Conservation (phyloP, 495 filamentous ascomycete genomes). For the Aspergillus affinis region DNA sequence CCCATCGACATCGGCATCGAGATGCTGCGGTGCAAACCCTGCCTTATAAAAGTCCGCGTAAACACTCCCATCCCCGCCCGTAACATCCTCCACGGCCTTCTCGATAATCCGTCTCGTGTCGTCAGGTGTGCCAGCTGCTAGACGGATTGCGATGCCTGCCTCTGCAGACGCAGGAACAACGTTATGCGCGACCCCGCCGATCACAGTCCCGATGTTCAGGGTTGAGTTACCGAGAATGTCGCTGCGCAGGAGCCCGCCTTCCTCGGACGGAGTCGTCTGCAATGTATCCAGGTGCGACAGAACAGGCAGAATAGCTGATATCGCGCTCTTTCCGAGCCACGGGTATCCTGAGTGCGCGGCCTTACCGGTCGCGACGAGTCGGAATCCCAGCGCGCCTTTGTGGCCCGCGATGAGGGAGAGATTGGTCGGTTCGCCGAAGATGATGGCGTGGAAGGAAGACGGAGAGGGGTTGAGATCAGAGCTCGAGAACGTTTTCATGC, state of each 20-base stretch:
- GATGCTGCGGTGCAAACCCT: constrained; percentile 66
- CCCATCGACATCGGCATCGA: constrained; percentile 59
- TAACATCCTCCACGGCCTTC: background rate
- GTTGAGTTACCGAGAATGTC: background rate
- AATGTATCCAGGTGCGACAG: background rate
- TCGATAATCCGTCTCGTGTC: background rate
- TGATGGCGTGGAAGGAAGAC: background rate
- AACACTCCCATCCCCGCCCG: constrained; percentile 3
- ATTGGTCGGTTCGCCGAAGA: background rate
- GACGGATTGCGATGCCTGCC: background rate
- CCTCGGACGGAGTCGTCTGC: background rate
- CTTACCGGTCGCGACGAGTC: constrained; percentile 59
- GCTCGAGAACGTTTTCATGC: constrained; percentile 64
- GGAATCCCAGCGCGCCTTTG: constrained; percentile 54
- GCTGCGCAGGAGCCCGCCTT: background rate
- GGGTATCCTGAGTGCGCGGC: constrained; percentile 80
- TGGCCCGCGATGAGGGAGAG: background rate
- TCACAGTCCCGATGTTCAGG: background rate
- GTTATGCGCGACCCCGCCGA: background rate
- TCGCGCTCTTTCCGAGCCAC: constrained; percentile 69
- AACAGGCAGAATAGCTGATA: constrained; percentile 41
- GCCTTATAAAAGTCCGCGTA: constrained; percentile 68
- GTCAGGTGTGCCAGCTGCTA: background rate
- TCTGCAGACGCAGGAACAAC: background rate
- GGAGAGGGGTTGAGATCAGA: constrained; percentile 31